Percentiles rank a stretch among this genome's conserved stretches.
Evolutionary conservation across 352 stramenopile species (phyloP).

Genomic region (Pythium aristosporum): DNA sequence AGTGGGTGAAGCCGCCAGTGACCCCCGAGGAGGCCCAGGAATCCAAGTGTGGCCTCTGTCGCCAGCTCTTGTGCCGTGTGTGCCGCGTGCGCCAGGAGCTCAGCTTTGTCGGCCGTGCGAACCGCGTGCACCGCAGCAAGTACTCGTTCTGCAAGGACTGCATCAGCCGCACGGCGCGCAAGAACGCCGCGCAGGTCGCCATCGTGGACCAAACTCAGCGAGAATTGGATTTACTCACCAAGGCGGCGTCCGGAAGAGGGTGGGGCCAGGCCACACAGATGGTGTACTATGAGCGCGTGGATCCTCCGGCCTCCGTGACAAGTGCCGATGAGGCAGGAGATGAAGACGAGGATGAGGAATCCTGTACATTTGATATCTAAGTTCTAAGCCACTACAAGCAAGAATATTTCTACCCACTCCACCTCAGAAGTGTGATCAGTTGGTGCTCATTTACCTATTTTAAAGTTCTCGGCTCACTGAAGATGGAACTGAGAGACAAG

Average conservation of each 20-base stretch:
- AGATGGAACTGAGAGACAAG: too few species aligned
- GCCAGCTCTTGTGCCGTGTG: constrained; percentile 8
- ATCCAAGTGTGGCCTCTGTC: constrained; percentile 12
- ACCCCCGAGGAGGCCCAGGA: not conserved
- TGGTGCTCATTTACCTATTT: too few species aligned
- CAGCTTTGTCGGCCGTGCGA: constrained; percentile 18
- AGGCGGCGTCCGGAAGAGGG: not conserved
- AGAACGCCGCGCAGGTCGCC: not conserved
- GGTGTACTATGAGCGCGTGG: too few species aligned
- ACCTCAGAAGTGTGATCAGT: too few species aligned
- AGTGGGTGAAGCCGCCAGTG: not conserved
- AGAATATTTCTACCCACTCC: too few species aligned
- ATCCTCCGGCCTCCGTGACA: too few species aligned
- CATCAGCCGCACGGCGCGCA: not conserved
- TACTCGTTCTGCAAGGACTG: constrained; percentile 16
- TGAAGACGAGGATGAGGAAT: too few species aligned
- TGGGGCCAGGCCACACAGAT: not conserved
- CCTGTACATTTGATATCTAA: too few species aligned
- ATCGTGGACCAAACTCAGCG: not conserved
- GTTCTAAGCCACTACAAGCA: too few species aligned
- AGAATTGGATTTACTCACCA: not conserved
- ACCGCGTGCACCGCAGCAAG: constrained; percentile 22
- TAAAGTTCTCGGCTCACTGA: too few species aligned
- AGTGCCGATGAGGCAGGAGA: too few species aligned
- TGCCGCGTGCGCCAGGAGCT: constrained; percentile 20